phyloP scores from a whole-genome alignment of 1,284 basidiomycete genomes.

The Boletus coffeatus region DNA sequence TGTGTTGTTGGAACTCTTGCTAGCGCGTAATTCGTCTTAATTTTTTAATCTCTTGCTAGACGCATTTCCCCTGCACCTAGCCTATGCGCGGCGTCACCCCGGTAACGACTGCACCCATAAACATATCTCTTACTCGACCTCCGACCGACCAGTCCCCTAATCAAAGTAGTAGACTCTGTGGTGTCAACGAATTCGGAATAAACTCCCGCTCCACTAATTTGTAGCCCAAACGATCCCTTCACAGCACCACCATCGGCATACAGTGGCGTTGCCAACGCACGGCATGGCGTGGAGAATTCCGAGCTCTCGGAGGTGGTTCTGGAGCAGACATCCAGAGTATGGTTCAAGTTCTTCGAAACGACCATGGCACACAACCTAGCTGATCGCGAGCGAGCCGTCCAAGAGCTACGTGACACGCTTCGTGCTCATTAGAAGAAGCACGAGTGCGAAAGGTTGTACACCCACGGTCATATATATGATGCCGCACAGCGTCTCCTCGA shows the following conservation, averaged over 20 bases:
- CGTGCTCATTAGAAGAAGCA: not conserved
- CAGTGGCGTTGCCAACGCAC: slow-evolving; percentile 11
- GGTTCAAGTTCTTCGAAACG: slow-evolving; percentile 11
- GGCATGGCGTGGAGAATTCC: slow-evolving; percentile 19
- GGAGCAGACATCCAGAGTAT: slow-evolving; percentile 24
- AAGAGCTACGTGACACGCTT: not conserved
- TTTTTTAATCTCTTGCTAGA: too few species aligned
- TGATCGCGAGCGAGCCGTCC: not conserved
- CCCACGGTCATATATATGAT: not conserved
- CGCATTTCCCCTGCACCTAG: too few species aligned
- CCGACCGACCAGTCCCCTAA: slow-evolving; percentile 20
- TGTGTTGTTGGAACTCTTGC: too few species aligned
- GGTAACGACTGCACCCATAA: too few species aligned
- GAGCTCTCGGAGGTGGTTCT: slow-evolving; percentile 29
- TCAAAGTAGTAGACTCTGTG: slow-evolving; percentile 9
- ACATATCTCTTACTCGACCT: too few species aligned
- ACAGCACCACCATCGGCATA: slow-evolving; percentile 28
- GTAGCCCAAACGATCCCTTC: slow-evolving; percentile 23
- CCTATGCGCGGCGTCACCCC: too few species aligned
- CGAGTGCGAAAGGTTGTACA: not conserved
- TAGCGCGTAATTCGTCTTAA: too few species aligned
- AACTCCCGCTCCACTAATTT: slow-evolving; percentile 7
- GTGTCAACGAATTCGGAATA: slow-evolving; percentile 8
- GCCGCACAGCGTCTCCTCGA: not conserved
- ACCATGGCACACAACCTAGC: slow-evolving; percentile 2